A percentile compares a stretch with the other conserved stretches of the same genome.
Evolutionary conservation across 2,329 filamentous ascomycete genomes (phyloP).

Genomic region (Claviceps arundinis): DNA sequence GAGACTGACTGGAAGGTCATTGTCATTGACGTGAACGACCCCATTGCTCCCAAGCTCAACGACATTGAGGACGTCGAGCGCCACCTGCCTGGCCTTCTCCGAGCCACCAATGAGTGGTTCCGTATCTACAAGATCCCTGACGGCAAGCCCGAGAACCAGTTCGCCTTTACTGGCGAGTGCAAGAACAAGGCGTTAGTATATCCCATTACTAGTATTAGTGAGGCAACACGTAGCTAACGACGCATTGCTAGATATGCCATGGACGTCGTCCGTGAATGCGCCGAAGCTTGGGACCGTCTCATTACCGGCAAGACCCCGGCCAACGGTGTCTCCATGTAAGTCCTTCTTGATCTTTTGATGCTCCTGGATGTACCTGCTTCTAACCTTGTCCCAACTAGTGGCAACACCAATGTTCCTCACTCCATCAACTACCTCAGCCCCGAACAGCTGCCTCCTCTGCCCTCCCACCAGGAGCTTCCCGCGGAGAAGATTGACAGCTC

Average conservation of each 20-base stretch:
- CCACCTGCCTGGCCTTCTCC: conserved; percentile 89
- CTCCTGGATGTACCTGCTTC: neutral
- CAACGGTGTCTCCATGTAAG: conserved; percentile 72
- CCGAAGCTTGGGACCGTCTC: conserved; percentile 93
- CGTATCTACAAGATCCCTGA: conserved; percentile 99
- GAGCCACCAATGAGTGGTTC: conserved; percentile 99
- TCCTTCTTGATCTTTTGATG: neutral
- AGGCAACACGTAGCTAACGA: conserved; percentile 1
- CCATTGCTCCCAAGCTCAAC: conserved; percentile 89
- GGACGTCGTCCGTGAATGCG: conserved; percentile 90
- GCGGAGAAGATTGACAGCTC: conserved; percentile 86
- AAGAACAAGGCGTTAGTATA: conserved; percentile 82
- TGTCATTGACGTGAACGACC: conserved; percentile 97
- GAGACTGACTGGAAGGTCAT: conserved; percentile 99
- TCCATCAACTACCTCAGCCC: conserved; percentile 60
- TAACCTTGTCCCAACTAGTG: conserved; percentile 36
- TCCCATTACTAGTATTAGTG: neutral
- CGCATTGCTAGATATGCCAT: conserved; percentile 60
- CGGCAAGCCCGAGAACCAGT: conserved; percentile 99
- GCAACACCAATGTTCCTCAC: conserved; percentile 65
- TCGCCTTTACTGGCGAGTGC: conserved; percentile 99
- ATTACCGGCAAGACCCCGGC: conserved; percentile 77
- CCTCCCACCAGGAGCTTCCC: conserved; percentile 62
- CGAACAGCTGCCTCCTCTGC: conserved; percentile 62
- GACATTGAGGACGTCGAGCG: conserved; percentile 98